Percentiles rank a stretch among this genome's conserved stretches.
phyloP scores from a whole-genome alignment of 2,329 filamentous ascomycete genomes.

The Tolypocladium ophioglossoides region DNA sequence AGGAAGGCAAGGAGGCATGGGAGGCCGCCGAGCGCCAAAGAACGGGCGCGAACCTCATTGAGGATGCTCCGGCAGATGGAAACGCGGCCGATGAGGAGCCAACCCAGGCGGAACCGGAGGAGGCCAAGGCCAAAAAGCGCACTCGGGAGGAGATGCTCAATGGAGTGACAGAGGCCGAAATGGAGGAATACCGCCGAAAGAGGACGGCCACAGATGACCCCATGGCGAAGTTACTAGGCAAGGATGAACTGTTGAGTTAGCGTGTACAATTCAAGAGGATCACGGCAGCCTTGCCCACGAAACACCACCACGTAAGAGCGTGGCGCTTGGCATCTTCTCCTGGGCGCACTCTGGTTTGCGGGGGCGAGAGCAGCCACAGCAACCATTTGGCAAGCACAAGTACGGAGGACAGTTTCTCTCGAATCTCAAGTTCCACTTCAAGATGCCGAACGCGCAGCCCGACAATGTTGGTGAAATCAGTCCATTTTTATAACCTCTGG shows the following conservation, averaged over 20 bases:
- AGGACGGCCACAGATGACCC: constrained; percentile 67
- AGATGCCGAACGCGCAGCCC: background rate
- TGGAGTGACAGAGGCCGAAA: constrained; percentile 69
- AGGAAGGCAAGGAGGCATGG: constrained; percentile 73
- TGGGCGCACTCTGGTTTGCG: background rate
- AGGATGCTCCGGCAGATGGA: constrained; percentile 17
- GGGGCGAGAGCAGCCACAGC: background rate
- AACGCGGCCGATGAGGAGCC: constrained; percentile 13
- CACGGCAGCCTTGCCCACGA: background rate
- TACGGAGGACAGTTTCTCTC: no score
- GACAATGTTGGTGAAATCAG: constrained; percentile 21
- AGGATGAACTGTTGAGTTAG: constrained; percentile 51
- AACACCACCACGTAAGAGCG: background rate
- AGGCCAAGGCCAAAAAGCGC: constrained; percentile 49
- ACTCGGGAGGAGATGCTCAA: constrained; percentile 69
- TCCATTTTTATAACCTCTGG: constrained; percentile 36
- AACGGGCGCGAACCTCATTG: constrained; percentile 32
- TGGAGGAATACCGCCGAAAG: constrained; percentile 77
- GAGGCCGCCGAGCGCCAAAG: constrained; percentile 59
- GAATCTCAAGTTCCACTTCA: background rate
- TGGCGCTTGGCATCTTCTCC: background rate
- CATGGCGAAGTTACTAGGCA: constrained; percentile 73
- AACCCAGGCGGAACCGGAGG: constrained; percentile 20
- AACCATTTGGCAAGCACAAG: background rate
- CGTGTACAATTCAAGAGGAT: background rate